A percentile compares a stretch with the other conserved stretches of the same genome.
Evolutionary conservation across 1,139 yeast genomes (phyloP).

Genomic region (Magnusiomyces clavatus): DNA sequence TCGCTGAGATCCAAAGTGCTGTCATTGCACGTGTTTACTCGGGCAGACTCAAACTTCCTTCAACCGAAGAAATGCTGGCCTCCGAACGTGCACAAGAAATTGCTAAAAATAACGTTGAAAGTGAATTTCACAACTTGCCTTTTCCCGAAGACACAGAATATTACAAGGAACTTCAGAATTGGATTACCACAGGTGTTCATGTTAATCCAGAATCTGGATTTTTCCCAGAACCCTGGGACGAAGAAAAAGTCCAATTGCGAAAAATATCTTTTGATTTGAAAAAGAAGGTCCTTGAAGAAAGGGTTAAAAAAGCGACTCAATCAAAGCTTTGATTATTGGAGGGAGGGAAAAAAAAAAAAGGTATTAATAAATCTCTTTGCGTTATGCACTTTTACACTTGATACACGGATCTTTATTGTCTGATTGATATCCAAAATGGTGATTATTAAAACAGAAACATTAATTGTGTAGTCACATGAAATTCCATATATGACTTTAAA

Average conservation of each 20-base stretch:
- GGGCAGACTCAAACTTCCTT: conserved; percentile 41
- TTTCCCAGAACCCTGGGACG: conserved; percentile 24
- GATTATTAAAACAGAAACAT: too few species aligned
- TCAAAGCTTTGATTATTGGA: too few species aligned
- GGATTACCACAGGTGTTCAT: conserved; percentile 27
- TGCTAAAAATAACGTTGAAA: conserved; percentile 34
- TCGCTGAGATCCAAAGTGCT: conserved; percentile 52
- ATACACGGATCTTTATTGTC: too few species aligned
- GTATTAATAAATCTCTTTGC: too few species aligned
- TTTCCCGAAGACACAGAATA: conserved; percentile 46
- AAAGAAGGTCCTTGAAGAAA: not conserved
- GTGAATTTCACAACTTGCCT: conserved; percentile 39
- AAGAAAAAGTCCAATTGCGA: not conserved
- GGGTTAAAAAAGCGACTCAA: not conserved
- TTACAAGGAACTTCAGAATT: conserved; percentile 35
- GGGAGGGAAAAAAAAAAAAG: too few species aligned
- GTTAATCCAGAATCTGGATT: conserved; percentile 18
- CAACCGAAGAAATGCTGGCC: conserved; percentile 34
- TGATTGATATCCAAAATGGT: too few species aligned
- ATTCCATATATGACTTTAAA: too few species aligned
- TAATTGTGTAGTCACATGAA: too few species aligned
- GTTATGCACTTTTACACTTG: too few species aligned
- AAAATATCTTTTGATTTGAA: not conserved
- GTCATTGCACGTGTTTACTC: conserved; percentile 49
- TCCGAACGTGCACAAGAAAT: conserved; percentile 34